A percentile compares a stretch with the other conserved stretches of the same genome.
These are phyloP conservation scores for Musa schizocarpa DNA, from an alignment of 176 grass and related monocot genomes.

Conservation along the genomic window DNA sequence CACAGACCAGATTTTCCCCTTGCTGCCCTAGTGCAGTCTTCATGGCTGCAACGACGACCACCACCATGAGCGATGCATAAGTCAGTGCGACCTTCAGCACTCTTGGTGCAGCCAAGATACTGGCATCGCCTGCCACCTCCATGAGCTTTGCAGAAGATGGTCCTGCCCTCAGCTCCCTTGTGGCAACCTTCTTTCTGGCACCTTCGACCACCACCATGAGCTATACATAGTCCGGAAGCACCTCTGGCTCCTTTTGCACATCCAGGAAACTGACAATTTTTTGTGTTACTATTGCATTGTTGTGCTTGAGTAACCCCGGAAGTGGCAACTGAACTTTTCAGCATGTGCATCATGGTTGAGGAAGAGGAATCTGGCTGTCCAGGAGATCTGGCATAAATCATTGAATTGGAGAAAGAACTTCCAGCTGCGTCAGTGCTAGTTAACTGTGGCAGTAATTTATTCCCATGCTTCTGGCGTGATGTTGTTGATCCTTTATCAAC, in stretches of 20 bases:
- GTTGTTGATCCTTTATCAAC: constrained; percentile 59
- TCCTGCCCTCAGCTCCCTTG: constrained; percentile 36
- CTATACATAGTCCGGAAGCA: constrained; percentile 71
- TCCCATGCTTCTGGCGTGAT: constrained; percentile 48
- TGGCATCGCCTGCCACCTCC: constrained; percentile 40
- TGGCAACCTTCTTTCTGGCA: constrained; percentile 39
- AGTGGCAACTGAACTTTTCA: constrained; percentile 36
- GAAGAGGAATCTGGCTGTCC: constrained; percentile 4
- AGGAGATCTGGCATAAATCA: constrained; percentile 10
- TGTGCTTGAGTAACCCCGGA: constrained; percentile 25
- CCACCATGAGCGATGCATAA: constrained; percentile 48
- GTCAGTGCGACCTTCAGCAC: constrained; percentile 36
- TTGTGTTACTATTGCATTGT: constrained; percentile 31
- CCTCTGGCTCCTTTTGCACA: constrained; percentile 78
- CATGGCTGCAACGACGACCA: constrained; percentile 36
- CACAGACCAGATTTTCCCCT: constrained; percentile 47
- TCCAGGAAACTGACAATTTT: constrained; percentile 50
- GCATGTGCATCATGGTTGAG: constrained; percentile 21
- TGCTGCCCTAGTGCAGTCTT: constrained; percentile 36
- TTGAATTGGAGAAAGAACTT: constrained; percentile 15
- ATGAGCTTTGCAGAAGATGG: constrained; percentile 50
- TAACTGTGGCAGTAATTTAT: constrained; percentile 42
- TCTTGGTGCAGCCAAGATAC: constrained; percentile 42
- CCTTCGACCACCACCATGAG: constrained; percentile 64
- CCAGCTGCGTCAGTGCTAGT: constrained; percentile 19